Percentiles rank a stretch among this genome's conserved stretches.
Conservation (phyloP, 306 rosid genomes). For the Lablab purpureus region DNA sequence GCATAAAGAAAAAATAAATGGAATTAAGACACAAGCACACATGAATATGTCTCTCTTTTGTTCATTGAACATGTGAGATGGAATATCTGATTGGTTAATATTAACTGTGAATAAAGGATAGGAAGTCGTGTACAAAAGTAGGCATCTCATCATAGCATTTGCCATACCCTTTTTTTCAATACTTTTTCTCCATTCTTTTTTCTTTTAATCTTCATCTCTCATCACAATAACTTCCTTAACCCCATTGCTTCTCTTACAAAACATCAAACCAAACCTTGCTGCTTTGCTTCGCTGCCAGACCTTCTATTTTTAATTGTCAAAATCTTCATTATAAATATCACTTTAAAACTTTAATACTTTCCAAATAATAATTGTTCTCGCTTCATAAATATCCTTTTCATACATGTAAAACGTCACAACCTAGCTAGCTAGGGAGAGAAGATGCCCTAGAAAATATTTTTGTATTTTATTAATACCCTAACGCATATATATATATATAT, state of each 20-base stretch:
- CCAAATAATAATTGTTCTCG: background rate
- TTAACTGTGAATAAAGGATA: constrained; percentile 39
- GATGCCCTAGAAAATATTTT: constrained; percentile 54
- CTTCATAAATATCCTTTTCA: background rate
- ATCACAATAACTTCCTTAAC: background rate
- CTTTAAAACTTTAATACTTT: background rate
- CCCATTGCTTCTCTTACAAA: constrained; percentile 48
- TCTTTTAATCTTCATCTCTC: background rate
- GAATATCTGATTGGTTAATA: constrained; percentile 49
- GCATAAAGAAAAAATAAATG: background rate
- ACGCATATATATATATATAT: too few relatives aligned
- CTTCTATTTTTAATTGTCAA: too few relatives aligned
- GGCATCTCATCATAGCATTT: constrained; percentile 53
- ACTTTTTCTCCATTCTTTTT: constrained; percentile 27
- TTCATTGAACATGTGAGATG: constrained; percentile 48
- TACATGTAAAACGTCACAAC: constrained; percentile 35
- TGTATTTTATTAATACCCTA: constrained; percentile 49
- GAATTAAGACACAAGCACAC: constrained; percentile 40
- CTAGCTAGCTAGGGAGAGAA: constrained; percentile 39
- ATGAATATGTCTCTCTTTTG: constrained; percentile 50
- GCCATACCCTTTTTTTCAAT: constrained; percentile 12
- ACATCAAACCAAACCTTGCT: constrained; percentile 31
- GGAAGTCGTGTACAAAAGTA: constrained; percentile 43
- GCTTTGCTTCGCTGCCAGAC: constrained; percentile 47
- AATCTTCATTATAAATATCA: too few relatives aligned